A percentile compares a stretch with the other conserved stretches of the same genome.
Evolutionary conservation across 257 asterid genomes (phyloP).

Genomic region (Solanum lignicaule): DNA sequence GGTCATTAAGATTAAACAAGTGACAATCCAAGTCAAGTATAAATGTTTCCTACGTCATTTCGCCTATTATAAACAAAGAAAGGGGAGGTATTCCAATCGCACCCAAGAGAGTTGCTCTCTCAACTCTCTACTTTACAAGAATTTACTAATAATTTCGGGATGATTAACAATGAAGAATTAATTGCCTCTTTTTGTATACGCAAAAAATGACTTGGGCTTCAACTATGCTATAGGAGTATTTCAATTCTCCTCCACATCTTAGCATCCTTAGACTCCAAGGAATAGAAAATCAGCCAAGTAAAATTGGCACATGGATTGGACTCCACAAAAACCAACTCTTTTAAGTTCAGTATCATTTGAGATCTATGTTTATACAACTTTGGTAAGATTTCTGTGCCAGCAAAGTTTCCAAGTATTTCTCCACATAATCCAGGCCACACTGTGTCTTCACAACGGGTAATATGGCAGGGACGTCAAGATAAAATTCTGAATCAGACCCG

Average conservation of each 20-base stretch:
- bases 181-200: not conserved
- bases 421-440: not conserved
- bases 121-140: not conserved
- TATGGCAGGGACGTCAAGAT: not conserved
- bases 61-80: too few species aligned
- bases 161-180: not conserved
- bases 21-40: not conserved
- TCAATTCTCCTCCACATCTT: too few species aligned
- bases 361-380: not conserved
- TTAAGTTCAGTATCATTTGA: not conserved
- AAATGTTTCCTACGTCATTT: too few species aligned
- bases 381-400: not conserved
- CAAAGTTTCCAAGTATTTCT: not conserved
- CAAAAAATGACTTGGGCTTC: not conserved
- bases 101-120: not conserved
- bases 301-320: not conserved
- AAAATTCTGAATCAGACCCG: not conserved
- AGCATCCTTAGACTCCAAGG: not conserved
- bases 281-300: too few species aligned
- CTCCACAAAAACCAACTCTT: not conserved
- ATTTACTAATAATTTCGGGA: not conserved
- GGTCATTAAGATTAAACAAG: too few species aligned
- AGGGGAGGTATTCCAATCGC: not conserved
- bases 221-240: too few species aligned
- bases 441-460: not conserved